A percentile compares a stretch with the other conserved stretches of the same genome.
These are phyloP conservation scores for Globisporangium cystogenes DNA, from an alignment of 352 stramenopile genomes.

Conservation along the genomic window DNA sequence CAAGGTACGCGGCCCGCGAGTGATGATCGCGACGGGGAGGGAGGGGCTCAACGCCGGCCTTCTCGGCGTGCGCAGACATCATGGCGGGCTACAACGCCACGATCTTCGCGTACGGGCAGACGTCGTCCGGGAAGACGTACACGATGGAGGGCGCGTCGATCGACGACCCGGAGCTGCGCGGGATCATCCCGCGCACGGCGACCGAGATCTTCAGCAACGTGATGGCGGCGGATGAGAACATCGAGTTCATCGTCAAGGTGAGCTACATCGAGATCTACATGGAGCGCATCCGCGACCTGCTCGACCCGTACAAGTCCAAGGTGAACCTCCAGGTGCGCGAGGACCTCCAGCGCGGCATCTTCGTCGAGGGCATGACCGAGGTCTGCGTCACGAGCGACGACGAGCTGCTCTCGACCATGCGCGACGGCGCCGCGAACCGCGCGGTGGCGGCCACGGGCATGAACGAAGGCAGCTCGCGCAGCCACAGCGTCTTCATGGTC, in stretches of 20 bases:
- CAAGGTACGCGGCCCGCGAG: conserved; percentile 41
- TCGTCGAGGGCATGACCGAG: conserved; percentile 92
- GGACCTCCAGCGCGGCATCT: conserved; percentile 86
- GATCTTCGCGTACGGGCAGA: conserved; percentile 93
- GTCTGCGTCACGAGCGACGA: conserved; percentile 90
- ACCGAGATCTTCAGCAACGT: conserved; percentile 88
- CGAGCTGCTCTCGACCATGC: conserved; percentile 85
- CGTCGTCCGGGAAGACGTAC: conserved; percentile 86
- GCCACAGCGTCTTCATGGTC: conserved; percentile 91
- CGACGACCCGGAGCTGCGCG: conserved; percentile 77
- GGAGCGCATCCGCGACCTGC: conserved; percentile 91
- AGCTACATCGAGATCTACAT: conserved; percentile 97
- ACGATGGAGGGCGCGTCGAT: conserved; percentile 87
- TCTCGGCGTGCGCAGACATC: conserved; percentile 47
- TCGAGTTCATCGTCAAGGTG: conserved; percentile 91
- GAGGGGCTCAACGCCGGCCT: too few relatives aligned
- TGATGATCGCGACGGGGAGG: neutral
- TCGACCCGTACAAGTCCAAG: conserved; percentile 90
- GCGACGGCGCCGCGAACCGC: conserved; percentile 71
- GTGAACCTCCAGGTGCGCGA: conserved; percentile 90
- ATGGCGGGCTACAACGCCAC: conserved; percentile 92
- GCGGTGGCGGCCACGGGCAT: conserved; percentile 90
- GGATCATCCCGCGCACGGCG: conserved; percentile 86
- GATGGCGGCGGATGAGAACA: conserved; percentile 83
- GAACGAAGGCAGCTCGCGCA: conserved; percentile 91